Evolutionary conservation across 768 basidiomycete species (phyloP).

Genomic region (Mycena sanguinolenta): DNA sequence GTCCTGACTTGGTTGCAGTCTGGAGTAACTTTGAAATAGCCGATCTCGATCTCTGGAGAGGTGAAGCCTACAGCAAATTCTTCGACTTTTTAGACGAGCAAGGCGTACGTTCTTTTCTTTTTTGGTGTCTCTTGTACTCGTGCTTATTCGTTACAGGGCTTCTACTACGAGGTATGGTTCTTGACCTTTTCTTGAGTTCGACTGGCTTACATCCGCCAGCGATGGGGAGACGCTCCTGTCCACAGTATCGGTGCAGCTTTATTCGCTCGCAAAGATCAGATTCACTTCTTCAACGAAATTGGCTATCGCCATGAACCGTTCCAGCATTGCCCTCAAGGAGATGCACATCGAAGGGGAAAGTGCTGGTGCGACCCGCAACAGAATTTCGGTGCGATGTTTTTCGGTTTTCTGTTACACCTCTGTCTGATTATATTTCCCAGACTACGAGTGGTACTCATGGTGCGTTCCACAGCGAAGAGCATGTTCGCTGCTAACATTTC

Average conservation of each 20-base stretch:
- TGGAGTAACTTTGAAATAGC: conserved; percentile 97
- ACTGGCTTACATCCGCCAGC: conserved; percentile 51
- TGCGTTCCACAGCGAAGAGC: not conserved
- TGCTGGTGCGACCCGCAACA: conserved; percentile 87
- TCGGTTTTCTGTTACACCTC: not conserved
- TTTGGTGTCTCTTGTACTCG: too few species aligned
- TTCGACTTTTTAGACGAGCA: conserved; percentile 84
- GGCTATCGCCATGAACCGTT: conserved; percentile 95
- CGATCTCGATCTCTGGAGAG: conserved; percentile 85
- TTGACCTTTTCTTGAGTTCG: not conserved
- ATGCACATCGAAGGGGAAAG: conserved; percentile 80
- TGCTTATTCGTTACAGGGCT: conserved; percentile 56
- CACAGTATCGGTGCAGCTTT: conserved; percentile 93
- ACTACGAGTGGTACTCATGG: conserved; percentile 89
- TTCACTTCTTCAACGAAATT: conserved; percentile 97
- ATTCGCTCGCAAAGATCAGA: conserved; percentile 88
- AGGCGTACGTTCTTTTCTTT: conserved; percentile 51
- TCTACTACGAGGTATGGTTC: conserved; percentile 83
- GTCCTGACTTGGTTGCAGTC: conserved; percentile 57
- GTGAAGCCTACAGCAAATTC: conserved; percentile 85
- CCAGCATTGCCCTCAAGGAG: conserved; percentile 91
- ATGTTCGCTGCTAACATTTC: too few species aligned
- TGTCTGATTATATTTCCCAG: conserved; percentile 48
- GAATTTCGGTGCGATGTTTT: conserved; percentile 72
- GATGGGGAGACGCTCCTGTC: conserved; percentile 95